Conservation (phyloP, 169 alveolate species). For the Plasmodium inui region DNA sequence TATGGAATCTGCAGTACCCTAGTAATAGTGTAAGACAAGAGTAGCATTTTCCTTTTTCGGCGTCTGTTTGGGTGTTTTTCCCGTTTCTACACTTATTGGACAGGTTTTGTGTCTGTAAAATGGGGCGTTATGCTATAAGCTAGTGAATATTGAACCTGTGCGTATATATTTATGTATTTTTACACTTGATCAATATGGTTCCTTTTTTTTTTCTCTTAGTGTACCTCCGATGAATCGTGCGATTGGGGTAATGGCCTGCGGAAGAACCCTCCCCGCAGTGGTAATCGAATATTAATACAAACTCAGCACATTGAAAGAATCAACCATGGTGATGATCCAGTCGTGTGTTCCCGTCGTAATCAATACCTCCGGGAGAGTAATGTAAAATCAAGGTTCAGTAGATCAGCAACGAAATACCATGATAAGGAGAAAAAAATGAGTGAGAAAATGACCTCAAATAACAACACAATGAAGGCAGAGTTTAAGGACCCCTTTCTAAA, state of each 20-base stretch:
- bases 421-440: neutral
- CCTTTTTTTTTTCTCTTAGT: neutral
- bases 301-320: neutral
- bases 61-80: neutral
- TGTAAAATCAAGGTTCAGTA: neutral
- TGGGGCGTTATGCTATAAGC: neutral
- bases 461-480: neutral
- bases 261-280: neutral
- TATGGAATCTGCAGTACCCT: neutral
- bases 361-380: neutral
- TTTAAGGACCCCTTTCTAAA: neutral
- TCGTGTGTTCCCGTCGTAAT: neutral
- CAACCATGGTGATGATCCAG: neutral
- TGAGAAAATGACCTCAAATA: neutral
- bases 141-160: neutral
- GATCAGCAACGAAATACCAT: neutral
- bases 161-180: neutral
- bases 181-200: neutral
- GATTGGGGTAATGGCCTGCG: neutral
- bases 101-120: neutral
- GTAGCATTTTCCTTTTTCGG: neutral
- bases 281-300: neutral
- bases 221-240: neutral
- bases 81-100: neutral
- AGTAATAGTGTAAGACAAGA: slow-evolving; percentile 7